Evolutionary conservation across 2,329 filamentous ascomycete species (phyloP), one percentile per base, ranked within the genome.

Genomic region (Myriosclerotinia scirpicola): DNA sequence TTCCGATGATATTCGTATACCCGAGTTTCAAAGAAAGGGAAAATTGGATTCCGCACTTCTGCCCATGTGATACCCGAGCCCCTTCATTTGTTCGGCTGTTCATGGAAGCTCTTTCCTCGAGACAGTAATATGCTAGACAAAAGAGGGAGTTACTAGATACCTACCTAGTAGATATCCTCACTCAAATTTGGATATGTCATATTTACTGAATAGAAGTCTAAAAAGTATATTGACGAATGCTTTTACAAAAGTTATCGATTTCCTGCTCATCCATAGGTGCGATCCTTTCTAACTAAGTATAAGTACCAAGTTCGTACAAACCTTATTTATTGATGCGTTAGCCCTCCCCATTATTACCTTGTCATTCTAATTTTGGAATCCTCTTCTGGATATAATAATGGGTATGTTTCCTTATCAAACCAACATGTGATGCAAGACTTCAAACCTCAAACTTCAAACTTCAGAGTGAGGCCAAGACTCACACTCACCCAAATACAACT

Each of bases 11-110:
- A 46, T 46, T 59, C 26, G 1, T n/a, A 54, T 17, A 54, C 7
- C 52, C 30, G 30, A n/a, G 20, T n/a, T 36, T 59, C 56, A 60
- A 48, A 60, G 56, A 36, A 48, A 36, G 26, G 20, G 26, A 14
- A 59, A 30, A 15, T 48, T 17, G 40, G 22, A 48, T 48, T 59
- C 44, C 5, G 44, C 15, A 22, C n/a, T 50, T 9, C 5, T 22
- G 56, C 20, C 6, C 42, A 34, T 58, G 17, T 11, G 42, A 36
- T 50, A 48, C 30, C 55, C 40, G 42, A 59, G 20, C 56, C 56
- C 56, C 56, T 60, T 60, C 56, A 60, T 60, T 26, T 48, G 30
- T 38, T 60, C 56, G 56, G 26, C n/a, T 60, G 26, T 60, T 22
- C 7, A 22, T 38, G 30, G 20, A 34, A 34, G n/a, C 22, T 17